Conservation (phyloP, 176 grass and related monocot genomes). For the Carex cristatella region DNA sequence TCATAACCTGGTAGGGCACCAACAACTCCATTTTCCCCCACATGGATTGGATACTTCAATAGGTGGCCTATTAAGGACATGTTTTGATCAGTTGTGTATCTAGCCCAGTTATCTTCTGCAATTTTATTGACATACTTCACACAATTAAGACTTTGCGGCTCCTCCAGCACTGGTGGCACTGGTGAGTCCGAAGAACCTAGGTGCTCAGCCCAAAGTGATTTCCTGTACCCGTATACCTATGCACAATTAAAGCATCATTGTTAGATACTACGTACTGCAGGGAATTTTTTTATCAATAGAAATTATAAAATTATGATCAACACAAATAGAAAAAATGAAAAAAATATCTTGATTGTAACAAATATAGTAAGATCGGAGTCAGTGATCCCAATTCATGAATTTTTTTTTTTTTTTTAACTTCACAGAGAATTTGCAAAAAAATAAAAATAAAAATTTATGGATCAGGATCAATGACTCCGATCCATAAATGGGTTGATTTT, state of each 20-base stretch:
- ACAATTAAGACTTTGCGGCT: slow-evolving; percentile 25
- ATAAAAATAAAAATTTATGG: too few species aligned
- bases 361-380: too few species aligned
- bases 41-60: slow-evolving; percentile 31
- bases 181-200: slow-evolving; percentile 14
- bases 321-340: too few species aligned
- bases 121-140: slow-evolving; percentile 32
- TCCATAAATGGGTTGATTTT: too few species aligned
- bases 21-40: slow-evolving; percentile 24
- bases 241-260: not conserved
- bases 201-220: slow-evolving; percentile 42
- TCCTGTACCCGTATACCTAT: slow-evolving; percentile 38
- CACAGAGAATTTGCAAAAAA: too few species aligned
- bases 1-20: slow-evolving; percentile 17
- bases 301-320: too few species aligned
- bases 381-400: too few species aligned
- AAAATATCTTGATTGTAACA: too few species aligned
- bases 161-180: not conserved
- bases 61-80: slow-evolving; percentile 24
- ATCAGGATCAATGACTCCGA: too few species aligned
- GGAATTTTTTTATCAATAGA: too few species aligned
- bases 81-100: slow-evolving; percentile 9
- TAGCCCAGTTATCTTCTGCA: slow-evolving; percentile 30
- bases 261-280: not conserved
- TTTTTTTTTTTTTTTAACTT: too few species aligned